These are phyloP conservation scores for Rutstroemia sydowiana DNA, from an alignment of 2,329 filamentous ascomycete species.

Conservation along the genomic window DNA sequence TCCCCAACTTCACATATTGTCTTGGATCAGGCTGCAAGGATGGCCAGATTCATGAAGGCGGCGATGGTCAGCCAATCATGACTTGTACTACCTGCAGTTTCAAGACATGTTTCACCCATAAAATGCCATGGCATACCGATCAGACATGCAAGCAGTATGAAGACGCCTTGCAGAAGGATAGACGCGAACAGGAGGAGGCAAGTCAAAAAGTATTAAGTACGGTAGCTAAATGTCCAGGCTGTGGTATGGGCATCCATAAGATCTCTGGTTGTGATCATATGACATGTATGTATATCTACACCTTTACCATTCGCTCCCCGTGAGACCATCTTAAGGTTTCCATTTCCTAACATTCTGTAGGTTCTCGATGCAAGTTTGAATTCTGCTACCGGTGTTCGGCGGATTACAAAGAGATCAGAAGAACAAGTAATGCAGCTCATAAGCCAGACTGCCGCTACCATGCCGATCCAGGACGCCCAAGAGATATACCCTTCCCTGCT, in stretches of 20 bases:
- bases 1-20: conserved; percentile 46
- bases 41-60: conserved; percentile 44
- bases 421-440: neutral
- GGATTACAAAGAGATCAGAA: neutral
- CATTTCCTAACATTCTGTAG: neutral
- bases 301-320: neutral
- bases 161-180: conserved; percentile 17
- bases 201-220: conserved; percentile 2
- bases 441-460: neutral
- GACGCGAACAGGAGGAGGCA: conserved; percentile 11
- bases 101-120: conserved; percentile 38
- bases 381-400: neutral
- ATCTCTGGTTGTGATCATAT: conserved; percentile 18
- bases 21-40: conserved; percentile 40
- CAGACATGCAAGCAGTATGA: conserved; percentile 31
- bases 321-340: neutral
- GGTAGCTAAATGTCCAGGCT: conserved; percentile 7
- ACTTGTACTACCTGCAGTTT: conserved; percentile 35
- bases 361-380: neutral
- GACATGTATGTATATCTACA: conserved; percentile 10
- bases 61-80: conserved; percentile 35
- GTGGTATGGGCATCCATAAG: conserved; percentile 9
- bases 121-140: conserved; percentile 36
- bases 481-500: too few species aligned
- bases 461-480: neutral